phyloP scores from a whole-genome alignment of 148 eudicot genomes.

The Amaranthus cruentus region DNA sequence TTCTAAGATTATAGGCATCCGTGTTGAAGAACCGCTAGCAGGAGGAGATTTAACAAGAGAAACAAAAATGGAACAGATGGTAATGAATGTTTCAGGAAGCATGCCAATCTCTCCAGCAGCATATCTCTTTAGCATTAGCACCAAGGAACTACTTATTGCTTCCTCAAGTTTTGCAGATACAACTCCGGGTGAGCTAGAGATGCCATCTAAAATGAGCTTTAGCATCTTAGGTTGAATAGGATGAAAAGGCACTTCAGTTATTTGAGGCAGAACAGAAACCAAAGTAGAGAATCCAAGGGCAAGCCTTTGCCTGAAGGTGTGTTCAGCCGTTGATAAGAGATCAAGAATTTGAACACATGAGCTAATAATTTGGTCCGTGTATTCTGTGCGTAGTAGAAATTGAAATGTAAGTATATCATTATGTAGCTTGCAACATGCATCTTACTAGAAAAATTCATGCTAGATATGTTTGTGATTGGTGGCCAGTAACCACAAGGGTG shows the following conservation, averaged over 20 bases:
- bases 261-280: slow-evolving; percentile 59
- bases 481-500: neutral
- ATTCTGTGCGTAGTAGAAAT: slow-evolving; percentile 37
- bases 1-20: slow-evolving; percentile 44
- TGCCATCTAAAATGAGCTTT: slow-evolving; percentile 58
- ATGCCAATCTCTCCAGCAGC: slow-evolving; percentile 62
- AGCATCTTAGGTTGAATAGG: slow-evolving; percentile 74
- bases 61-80: slow-evolving; percentile 66
- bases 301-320: slow-evolving; percentile 68
- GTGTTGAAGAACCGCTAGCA: slow-evolving; percentile 43
- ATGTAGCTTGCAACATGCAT: neutral
- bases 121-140: slow-evolving; percentile 63
- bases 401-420: slow-evolving; percentile 4
- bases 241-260: slow-evolving; percentile 84
- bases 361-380: slow-evolving; percentile 62
- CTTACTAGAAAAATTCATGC: neutral
- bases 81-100: slow-evolving; percentile 68
- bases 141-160: slow-evolving; percentile 57
- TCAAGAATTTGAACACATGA: slow-evolving; percentile 76
- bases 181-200: slow-evolving; percentile 66
- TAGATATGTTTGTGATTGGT: neutral
- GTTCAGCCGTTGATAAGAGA: slow-evolving; percentile 62
- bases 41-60: slow-evolving; percentile 68
- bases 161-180: slow-evolving; percentile 56
- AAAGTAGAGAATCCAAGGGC: slow-evolving; percentile 82